A percentile compares a stretch with the other conserved stretches of the same genome.
phyloP scores from a whole-genome alignment of 2,329 filamentous ascomycete genomes.

The Alternaria sp. region DNA sequence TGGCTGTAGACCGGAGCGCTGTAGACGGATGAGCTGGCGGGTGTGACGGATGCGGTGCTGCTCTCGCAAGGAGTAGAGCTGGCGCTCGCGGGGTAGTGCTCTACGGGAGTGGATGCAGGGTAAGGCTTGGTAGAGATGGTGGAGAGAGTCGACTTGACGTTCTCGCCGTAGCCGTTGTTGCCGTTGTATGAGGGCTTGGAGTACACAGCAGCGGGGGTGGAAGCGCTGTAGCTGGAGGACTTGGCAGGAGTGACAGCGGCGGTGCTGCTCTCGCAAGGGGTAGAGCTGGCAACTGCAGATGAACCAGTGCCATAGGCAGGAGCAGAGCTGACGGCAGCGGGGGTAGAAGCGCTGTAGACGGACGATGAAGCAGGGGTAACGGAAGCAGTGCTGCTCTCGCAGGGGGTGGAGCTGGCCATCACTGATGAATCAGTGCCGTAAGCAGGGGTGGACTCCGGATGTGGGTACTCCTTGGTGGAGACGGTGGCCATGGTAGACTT shows the following conservation, averaged over 20 bases:
- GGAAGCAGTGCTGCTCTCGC: background rate
- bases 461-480: background rate
- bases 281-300: background rate
- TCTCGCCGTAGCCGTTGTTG: background rate
- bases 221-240: conserved; percentile 1
- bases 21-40: background rate
- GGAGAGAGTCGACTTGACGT: conserved; percentile 1
- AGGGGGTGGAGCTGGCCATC: background rate
- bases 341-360: background rate
- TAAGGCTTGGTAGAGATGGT: conserved; percentile 1
- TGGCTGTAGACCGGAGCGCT: background rate
- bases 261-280: conserved; percentile 9
- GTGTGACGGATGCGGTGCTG: background rate
- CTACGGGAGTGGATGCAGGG: background rate
- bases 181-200: conserved; percentile 7
- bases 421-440: background rate
- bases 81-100: background rate
- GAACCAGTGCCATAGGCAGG: background rate
- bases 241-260: background rate
- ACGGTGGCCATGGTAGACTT: conserved; percentile 2
- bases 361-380: background rate
- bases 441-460: background rate
- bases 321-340: background rate
- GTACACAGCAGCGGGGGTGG: background rate
- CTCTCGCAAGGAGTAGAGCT: conserved; percentile 5